Evolutionary conservation across 192 early-diverging fungal genomes (phyloP).

Genomic region (Coemansia sp.): DNA sequence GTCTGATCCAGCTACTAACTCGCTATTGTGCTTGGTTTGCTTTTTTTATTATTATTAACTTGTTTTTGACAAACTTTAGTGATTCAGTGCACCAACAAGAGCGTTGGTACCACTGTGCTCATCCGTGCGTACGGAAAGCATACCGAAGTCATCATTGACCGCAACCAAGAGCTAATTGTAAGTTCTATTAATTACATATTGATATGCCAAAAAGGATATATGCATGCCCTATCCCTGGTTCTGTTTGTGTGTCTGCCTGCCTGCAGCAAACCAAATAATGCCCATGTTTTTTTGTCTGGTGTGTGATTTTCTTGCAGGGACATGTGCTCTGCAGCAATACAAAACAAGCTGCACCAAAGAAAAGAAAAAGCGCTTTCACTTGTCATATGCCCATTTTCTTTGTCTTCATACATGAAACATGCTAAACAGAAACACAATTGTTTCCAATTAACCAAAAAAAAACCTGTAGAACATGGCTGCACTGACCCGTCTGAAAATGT

Average conservation of each 20-base stretch:
- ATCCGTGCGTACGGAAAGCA: conserved; percentile 89
- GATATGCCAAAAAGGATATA: no score
- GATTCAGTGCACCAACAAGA: conserved; percentile 69
- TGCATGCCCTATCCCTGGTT: no score
- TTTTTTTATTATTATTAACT: background rate
- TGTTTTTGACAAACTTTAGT: conserved; percentile 50
- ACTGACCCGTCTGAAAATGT: conserved; percentile 68
- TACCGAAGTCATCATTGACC: conserved; percentile 86
- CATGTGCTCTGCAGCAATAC: background rate
- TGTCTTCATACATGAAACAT: background rate
- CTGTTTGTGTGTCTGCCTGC: no score
- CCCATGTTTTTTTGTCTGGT: no score
- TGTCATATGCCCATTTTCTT: background rate
- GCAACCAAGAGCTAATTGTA: conserved; percentile 84
- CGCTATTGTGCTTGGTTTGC: background rate
- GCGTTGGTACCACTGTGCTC: conserved; percentile 64
- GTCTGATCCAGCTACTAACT: no score
- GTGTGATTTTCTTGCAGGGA: background rate
- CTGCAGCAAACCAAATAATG: no score
- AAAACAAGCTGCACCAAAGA: no score
- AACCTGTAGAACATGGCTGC: conserved; percentile 73
- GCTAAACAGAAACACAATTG: background rate
- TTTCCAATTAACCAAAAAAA: background rate
- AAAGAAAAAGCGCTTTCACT: background rate
- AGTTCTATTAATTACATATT: conserved; percentile 26